Evolutionary conservation across 2,329 filamentous ascomycete genomes (phyloP).

Genomic region (Diaporthe sp.): DNA sequence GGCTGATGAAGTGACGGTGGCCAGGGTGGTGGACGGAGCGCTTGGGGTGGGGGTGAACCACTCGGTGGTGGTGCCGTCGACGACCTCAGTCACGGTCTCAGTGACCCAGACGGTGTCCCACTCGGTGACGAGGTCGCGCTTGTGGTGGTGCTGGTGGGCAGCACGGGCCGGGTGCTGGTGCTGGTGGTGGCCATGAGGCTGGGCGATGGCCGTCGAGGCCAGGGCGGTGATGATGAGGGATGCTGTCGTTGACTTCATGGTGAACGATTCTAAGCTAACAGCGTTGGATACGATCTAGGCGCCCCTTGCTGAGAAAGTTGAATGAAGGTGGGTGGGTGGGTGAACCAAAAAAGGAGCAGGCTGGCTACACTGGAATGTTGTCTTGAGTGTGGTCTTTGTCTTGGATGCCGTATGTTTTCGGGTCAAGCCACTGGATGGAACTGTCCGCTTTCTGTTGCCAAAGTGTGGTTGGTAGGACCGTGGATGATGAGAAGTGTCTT

Average conservation of each 20-base stretch:
- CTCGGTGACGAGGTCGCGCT: conserved; percentile 61
- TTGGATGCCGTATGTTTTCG: conserved; percentile 26
- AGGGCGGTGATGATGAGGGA: conserved; percentile 55
- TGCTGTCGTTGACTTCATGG: conserved; percentile 60
- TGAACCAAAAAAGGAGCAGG: conserved; percentile 35
- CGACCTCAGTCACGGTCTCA: conserved; percentile 62
- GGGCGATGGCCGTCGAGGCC: conserved; percentile 62
- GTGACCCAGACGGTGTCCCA: conserved; percentile 65
- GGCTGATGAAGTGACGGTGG: conserved; percentile 45
- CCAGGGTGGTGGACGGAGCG: conserved; percentile 43
- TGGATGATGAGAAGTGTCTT: conserved; percentile 21
- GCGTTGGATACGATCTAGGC: conserved; percentile 10
- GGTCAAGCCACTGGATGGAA: conserved; percentile 30
- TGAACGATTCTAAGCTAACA: conserved; percentile 43
- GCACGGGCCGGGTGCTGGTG: conserved; percentile 49
- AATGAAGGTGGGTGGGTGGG: conserved; percentile 38
- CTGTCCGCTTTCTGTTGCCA: conserved; percentile 19
- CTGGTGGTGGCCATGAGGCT: conserved; percentile 60
- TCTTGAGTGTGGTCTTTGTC: conserved; percentile 24
- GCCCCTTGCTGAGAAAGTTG: conserved; percentile 28
- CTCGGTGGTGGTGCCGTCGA: conserved; percentile 64
- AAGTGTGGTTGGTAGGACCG: conserved; percentile 34
- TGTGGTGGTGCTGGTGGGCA: conserved; percentile 55
- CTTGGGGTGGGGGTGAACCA: conserved; percentile 54
- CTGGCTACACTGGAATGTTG: conserved; percentile 35